Percentiles rank a stretch among this genome's conserved stretches.
Evolutionary conservation across 2,329 filamentous ascomycete genomes (phyloP).

Genomic region (Drechslerella dactyloides): DNA sequence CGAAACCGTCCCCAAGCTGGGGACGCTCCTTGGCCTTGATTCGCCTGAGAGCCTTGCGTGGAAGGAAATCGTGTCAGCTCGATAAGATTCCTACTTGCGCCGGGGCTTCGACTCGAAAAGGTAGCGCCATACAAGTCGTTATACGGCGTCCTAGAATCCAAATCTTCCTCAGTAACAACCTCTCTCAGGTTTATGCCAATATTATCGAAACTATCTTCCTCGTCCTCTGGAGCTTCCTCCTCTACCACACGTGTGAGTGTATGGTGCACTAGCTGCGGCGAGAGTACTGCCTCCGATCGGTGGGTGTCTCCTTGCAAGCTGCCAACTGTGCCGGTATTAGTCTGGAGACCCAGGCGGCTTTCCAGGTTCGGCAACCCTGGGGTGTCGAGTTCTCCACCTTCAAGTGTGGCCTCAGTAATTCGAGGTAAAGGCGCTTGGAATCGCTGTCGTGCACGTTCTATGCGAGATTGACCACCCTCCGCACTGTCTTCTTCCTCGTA

Average conservation of each 20-base stretch:
- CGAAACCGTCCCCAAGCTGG: background rate
- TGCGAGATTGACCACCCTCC: background rate
- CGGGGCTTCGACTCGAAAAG: background rate
- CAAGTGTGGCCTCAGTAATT: background rate
- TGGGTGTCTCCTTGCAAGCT: background rate
- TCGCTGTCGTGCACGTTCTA: background rate
- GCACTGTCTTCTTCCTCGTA: background rate
- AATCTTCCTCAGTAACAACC: background rate
- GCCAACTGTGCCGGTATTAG: background rate
- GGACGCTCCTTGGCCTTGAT: background rate
- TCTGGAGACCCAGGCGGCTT: background rate
- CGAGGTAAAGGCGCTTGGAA: background rate
- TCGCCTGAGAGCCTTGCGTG: background rate
- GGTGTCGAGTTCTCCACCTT: background rate
- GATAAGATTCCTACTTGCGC: background rate
- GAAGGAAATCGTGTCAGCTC: background rate
- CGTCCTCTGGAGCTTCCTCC: background rate
- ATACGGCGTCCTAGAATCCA: background rate
- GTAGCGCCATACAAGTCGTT: background rate
- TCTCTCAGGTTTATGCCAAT: background rate
- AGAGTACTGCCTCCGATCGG: background rate
- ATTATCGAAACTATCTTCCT: background rate
- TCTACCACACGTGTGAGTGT: background rate
- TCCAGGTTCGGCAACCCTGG: background rate
- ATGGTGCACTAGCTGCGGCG: background rate